These are phyloP conservation scores for Ilex asprella DNA, from an alignment of 257 asterid genomes.

Conservation along the genomic window DNA sequence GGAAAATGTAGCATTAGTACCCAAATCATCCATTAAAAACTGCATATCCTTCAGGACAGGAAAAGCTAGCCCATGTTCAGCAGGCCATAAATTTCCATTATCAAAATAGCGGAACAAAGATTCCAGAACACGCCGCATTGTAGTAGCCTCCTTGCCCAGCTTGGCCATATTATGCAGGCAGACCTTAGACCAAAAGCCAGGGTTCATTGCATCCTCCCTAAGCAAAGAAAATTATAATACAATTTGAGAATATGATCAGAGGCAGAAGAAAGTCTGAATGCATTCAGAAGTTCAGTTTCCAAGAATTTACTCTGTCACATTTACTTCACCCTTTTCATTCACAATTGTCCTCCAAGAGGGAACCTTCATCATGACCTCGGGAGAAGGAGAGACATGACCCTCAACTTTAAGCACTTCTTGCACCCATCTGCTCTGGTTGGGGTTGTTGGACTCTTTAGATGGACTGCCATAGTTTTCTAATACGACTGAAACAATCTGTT, in stretches of 20 bases:
- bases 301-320: constrained; percentile 59
- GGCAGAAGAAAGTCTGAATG: constrained; percentile 9
- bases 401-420: constrained; percentile 65
- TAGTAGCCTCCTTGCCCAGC: constrained; percentile 92
- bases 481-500: constrained; percentile 90
- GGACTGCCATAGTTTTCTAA: constrained; percentile 76
- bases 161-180: constrained; percentile 93
- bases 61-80: constrained; percentile 65
- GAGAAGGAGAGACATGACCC: constrained; percentile 42
- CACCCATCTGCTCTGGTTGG: constrained; percentile 41
- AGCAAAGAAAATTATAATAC: constrained; percentile 17
- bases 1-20: constrained; percentile 21
- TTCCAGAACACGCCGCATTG: constrained; percentile 96
- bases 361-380: constrained; percentile 37
- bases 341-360: constrained; percentile 70
- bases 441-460: constrained; percentile 41
- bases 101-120: constrained; percentile 87
- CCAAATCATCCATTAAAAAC: constrained; percentile 78
- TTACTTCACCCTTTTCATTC: constrained; percentile 75
- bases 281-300: constrained; percentile 8
- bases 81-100: constrained; percentile 65
- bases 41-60: constrained; percentile 93
- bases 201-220: constrained; percentile 73
- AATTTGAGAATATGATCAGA: constrained; percentile 12
- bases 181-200: constrained; percentile 86